A percentile compares a stretch with the other conserved stretches of the same genome.
Evolutionary conservation across 371 early-diverging fungal species (phyloP).

Genomic region (Zychaea mexicana): DNA sequence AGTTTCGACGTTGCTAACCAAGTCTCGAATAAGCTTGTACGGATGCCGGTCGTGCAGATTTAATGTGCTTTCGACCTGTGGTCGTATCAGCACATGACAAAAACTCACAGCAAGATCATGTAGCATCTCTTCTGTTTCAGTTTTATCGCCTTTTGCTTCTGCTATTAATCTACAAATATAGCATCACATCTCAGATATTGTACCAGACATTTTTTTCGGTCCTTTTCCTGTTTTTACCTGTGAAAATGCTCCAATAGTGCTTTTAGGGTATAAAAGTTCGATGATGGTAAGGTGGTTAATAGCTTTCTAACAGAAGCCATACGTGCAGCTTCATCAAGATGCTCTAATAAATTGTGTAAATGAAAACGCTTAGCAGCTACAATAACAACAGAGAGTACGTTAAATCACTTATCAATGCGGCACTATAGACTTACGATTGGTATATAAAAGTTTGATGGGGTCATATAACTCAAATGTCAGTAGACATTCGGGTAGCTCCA

Average conservation of each 20-base stretch:
- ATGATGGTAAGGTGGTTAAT: slow-evolving; percentile 51
- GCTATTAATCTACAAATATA: not conserved
- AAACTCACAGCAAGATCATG: slow-evolving; percentile 34
- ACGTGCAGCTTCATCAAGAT: slow-evolving; percentile 41
- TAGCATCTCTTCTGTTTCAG: slow-evolving; percentile 4
- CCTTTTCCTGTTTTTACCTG: slow-evolving; percentile 30
- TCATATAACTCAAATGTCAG: slow-evolving; percentile 77
- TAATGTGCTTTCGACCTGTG: slow-evolving; percentile 50
- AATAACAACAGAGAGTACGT: too few species aligned
- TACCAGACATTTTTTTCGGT: too few species aligned
- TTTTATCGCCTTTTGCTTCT: not conserved
- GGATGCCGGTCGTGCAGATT: slow-evolving; percentile 64
- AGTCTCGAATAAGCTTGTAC: slow-evolving; percentile 55
- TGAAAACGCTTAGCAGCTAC: not conserved
- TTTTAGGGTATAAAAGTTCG: slow-evolving; percentile 55
- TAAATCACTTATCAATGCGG: too few species aligned
- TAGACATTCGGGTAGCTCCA: slow-evolving; percentile 75
- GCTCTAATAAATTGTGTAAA: slow-evolving; percentile 14
- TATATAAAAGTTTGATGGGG: slow-evolving; percentile 68
- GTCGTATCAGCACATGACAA: slow-evolving; percentile 63
- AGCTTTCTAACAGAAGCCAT: slow-evolving; percentile 51
- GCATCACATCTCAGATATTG: not conserved
- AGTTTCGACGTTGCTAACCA: slow-evolving; percentile 38
- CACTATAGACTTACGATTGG: slow-evolving; percentile 46
- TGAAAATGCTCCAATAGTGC: slow-evolving; percentile 51